phyloP scores from a whole-genome alignment of 192 early-diverging fungal genomes.

The Fimicolochytrium jonesii region DNA sequence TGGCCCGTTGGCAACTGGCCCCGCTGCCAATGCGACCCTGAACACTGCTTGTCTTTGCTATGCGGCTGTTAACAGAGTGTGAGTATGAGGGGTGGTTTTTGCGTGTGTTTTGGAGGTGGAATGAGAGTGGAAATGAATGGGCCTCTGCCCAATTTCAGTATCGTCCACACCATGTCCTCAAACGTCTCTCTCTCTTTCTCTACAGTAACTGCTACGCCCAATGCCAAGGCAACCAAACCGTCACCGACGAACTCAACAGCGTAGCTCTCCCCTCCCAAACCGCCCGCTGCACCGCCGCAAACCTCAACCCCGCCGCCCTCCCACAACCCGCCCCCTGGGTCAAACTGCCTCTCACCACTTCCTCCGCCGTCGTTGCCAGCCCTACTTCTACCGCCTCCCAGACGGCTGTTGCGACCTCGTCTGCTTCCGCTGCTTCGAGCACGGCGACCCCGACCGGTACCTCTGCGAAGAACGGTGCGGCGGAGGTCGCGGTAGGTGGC shows the following conservation, averaged over 20 bases:
- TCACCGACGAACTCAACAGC: conserved; percentile 5
- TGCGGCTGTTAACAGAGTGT: neutral
- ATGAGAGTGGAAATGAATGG: neutral
- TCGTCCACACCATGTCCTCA: neutral
- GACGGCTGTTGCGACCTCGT: neutral
- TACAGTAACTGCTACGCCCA: conserved; percentile 3
- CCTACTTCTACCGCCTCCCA: too few relatives aligned
- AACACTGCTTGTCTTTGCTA: conserved; percentile 1
- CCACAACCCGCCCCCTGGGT: conserved; percentile 13
- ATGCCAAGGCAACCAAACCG: neutral
- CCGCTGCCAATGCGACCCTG: neutral
- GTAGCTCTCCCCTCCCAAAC: conserved; percentile 8
- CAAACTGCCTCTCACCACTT: neutral
- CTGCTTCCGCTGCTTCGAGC: neutral
- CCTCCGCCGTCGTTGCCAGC: neutral
- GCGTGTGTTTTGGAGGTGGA: neutral
- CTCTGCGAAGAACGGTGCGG: neutral
- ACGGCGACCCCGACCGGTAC: neutral
- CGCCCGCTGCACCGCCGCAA: conserved; percentile 4
- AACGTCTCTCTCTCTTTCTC: neutral
- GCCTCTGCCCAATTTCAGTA: neutral
- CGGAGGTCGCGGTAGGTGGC: too few relatives aligned
- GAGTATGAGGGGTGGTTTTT: neutral
- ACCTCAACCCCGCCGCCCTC: conserved; percentile 10
- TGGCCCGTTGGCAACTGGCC: conserved; percentile 1